Evolutionary conservation across 306 rosid species (phyloP), one percentile per base, ranked within the genome.

Genomic region (Malus asiatica): DNA sequence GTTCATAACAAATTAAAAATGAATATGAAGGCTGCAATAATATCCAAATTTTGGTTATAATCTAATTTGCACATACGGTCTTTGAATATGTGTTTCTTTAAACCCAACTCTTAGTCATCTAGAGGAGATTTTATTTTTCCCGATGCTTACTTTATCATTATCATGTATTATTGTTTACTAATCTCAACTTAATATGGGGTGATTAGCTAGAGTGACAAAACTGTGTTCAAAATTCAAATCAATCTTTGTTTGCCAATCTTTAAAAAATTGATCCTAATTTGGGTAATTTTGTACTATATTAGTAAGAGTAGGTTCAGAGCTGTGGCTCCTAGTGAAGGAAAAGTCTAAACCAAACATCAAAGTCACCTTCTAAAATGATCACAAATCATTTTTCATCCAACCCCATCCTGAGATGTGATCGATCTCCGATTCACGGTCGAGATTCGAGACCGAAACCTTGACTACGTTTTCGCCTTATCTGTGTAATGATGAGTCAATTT

Each of bases 341-440:
- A 61, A 70, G 81, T 77, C 81, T 13, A 70, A 69, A 32, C 22
- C 14, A 69, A 59, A 59, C 38, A 61, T 61, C 35, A 5, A 15
- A 48, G 81, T 33, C 63, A 77, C 76, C 70, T 61, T 69, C 59
- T 2, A 59, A 33, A 63, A 45, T 68, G n/a, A 8, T 3, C 23
- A 25, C 70, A 16, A 48, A 62, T 74, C 22, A 14, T 22, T 73
- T 40, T 61, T 18, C 32, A 25, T 61, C 38, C 32, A 25, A 25
- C 38, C 19, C 19, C 20, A 61, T 12, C 35, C 27, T 61, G 66
- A 61, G 5, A 11, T 13, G 29, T 27, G 8, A 27, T 61, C 66
- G 11, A 40, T 7, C 8, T 25, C 29, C 2, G 29, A 3, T 61
- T 1, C 66, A 61, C 20, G 13, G 33, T 23, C 8, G 13, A 25